phyloP scores from a whole-genome alignment of 1,284 basidiomycete genomes.

The Heterobasidion parviporum region DNA sequence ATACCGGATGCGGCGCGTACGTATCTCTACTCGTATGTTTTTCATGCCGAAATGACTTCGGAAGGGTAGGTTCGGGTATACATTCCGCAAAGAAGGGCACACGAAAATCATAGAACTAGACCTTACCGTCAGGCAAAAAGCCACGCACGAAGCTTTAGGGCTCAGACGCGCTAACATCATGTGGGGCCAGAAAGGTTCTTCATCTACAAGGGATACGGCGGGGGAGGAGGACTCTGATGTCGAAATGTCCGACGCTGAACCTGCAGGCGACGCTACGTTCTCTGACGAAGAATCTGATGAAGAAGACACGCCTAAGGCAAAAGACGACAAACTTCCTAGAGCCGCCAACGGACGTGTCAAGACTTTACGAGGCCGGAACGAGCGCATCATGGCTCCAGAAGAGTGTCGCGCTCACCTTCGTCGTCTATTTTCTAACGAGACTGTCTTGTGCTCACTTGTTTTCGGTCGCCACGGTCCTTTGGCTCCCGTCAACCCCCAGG shows the following conservation, averaged over 20 bases:
- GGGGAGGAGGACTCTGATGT: constrained; percentile 32
- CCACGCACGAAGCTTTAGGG: constrained; percentile 44
- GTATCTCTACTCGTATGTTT: constrained; percentile 23
- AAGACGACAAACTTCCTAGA: constrained; percentile 16
- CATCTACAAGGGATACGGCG: constrained; percentile 2
- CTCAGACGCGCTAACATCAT: constrained; percentile 70
- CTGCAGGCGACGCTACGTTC: constrained; percentile 34
- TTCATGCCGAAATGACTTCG: constrained; percentile 3
- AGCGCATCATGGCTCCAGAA: constrained; percentile 84
- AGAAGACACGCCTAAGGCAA: constrained; percentile 11
- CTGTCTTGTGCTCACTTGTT: constrained; percentile 75
- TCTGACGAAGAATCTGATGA: constrained; percentile 41
- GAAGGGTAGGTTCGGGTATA: constrained; percentile 64
- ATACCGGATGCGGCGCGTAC: constrained; percentile 73
- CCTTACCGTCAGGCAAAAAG: constrained; percentile 75
- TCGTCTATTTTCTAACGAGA: constrained; percentile 81
- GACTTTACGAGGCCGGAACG: constrained; percentile 69
- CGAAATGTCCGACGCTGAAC: constrained; percentile 40
- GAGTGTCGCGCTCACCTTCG: constrained; percentile 94
- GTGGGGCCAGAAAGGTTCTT: constrained; percentile 33
- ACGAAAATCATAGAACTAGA: constrained; percentile 95
- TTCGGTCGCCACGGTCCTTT: constrained; percentile 93
- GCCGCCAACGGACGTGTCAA: constrained; percentile 78
- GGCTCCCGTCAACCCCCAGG: constrained; percentile 45
- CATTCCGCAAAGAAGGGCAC: constrained; percentile 89